Evolutionary conservation across 73 alveolate genomes (phyloP), one percentile per base, ranked within the genome.

Genomic region (Tetrahymena malaccensis): DNA sequence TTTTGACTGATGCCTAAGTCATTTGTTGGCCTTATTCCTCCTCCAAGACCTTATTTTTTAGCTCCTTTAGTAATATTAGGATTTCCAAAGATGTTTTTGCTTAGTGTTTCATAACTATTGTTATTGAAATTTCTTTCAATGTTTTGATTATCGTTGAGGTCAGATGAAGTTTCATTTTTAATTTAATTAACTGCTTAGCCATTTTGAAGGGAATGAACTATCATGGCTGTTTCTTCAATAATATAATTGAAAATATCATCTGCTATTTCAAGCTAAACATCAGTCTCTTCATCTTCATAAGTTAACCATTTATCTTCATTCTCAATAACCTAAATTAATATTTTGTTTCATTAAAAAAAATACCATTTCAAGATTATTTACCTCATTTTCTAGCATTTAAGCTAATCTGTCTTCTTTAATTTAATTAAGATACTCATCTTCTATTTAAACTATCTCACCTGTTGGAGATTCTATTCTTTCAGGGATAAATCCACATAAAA

Each of bases 401-500:
- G 94, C 93, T 44, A 96, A 55, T 85, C 96, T 85, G 37, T 96
- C 97, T 85, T 96, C 97, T 85, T 96, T 94, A 1, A 96, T 84
- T 85, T 58, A 50, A 35, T 96, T 96, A 17, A 96, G 89, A 34
- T 94, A 94, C 15, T 96, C 97, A 85, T 96, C 97, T 43, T 96
- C 97, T 31, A 93, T 94, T 19, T 70, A 94, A 22, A 94, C 93
- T 13, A 94, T 83, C 43, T 94, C 96, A 8, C 96, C 96, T 38
- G 93, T 85, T 22, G 96, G 96, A 3, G 96, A 85, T 93, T 85
- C 96, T 25, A 85, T 85, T 43, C 85, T 85, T 38, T 94, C 96
- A 43, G 96, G 97, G 27, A 85, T 94, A 38, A 94, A 85, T 43
- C 97, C 97, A 55, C 97, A 96, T 85, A 85, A 35, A 55, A 96